Evolutionary conservation across 495 filamentous ascomycete genomes (phyloP).

Genomic region (Xylaria longipes): DNA sequence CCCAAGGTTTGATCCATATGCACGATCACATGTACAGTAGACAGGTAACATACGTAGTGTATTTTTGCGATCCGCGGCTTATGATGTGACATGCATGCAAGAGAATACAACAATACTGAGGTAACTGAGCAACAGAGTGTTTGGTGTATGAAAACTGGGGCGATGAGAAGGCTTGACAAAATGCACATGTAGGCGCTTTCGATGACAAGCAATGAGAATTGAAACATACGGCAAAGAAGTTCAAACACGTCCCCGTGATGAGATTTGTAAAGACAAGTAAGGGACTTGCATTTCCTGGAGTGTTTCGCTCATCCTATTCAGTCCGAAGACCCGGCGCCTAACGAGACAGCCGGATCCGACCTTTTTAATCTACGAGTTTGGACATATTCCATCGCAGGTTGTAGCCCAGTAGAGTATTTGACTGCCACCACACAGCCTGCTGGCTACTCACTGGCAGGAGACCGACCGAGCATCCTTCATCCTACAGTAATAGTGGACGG

Average conservation of each 20-base stretch:
- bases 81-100: not conserved
- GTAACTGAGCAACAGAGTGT: not conserved
- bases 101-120: not conserved
- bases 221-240: not conserved
- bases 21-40: not conserved
- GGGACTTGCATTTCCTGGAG: not conserved
- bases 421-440: conserved; percentile 7
- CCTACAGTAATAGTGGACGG: not conserved
- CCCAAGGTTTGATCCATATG: conserved; percentile 3
- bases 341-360: not conserved
- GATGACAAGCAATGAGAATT: not conserved
- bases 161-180: conserved; percentile 8
- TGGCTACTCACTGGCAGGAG: not conserved
- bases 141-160: not conserved
- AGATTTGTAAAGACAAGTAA: not conserved
- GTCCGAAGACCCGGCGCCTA: not conserved
- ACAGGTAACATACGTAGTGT: conserved; percentile 1
- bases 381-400: not conserved
- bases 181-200: not conserved
- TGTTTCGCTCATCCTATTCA: conserved; percentile 6
- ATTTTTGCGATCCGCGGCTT: not conserved
- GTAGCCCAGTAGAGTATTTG: not conserved
- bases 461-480: not conserved
- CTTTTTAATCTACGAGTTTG: not conserved
- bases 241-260: not conserved